Evolutionary conservation across 140 eudicot genomes (phyloP).

Genomic region (Senecio squalidus): DNA sequence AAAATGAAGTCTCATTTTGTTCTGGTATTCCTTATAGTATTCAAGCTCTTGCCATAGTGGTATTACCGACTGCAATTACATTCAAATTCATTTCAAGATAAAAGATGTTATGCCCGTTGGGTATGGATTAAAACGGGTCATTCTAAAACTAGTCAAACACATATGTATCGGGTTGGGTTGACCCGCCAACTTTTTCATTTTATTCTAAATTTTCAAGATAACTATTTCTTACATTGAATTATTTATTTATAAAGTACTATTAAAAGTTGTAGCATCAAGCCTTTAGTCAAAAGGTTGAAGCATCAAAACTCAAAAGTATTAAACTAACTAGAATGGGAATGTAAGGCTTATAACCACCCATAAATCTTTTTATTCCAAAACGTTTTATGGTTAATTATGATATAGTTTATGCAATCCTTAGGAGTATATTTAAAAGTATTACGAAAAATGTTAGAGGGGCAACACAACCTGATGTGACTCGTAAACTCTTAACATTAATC

Average conservation of each 20-base stretch:
- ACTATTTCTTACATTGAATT: too few relatives aligned
- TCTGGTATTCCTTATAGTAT: constrained; percentile 74
- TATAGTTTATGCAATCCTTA: too few relatives aligned
- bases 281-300: too few relatives aligned
- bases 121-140: too few relatives aligned
- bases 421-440: too few relatives aligned
- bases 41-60: constrained; percentile 81
- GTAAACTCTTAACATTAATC: not conserved
- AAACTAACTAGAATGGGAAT: not conserved
- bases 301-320: not conserved
- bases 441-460: not conserved
- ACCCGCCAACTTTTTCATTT: not conserved
- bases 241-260: too few relatives aligned
- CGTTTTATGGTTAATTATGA: too few relatives aligned
- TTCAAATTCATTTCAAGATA: too few relatives aligned
- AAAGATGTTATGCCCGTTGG: too few relatives aligned
- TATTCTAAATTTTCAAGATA: not conserved
- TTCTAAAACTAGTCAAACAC: not conserved
- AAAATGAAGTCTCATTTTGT: constrained; percentile 38
- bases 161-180: not conserved
- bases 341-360: too few relatives aligned
- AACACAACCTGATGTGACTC: not conserved
- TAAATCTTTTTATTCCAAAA: too few relatives aligned
- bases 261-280: too few relatives aligned
- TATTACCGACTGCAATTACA: constrained; percentile 61